A percentile compares a stretch with the other conserved stretches of the same genome.
Evolutionary conservation across 2,329 filamentous ascomycete genomes (phyloP).

Genomic region (Fusarium sp.): DNA sequence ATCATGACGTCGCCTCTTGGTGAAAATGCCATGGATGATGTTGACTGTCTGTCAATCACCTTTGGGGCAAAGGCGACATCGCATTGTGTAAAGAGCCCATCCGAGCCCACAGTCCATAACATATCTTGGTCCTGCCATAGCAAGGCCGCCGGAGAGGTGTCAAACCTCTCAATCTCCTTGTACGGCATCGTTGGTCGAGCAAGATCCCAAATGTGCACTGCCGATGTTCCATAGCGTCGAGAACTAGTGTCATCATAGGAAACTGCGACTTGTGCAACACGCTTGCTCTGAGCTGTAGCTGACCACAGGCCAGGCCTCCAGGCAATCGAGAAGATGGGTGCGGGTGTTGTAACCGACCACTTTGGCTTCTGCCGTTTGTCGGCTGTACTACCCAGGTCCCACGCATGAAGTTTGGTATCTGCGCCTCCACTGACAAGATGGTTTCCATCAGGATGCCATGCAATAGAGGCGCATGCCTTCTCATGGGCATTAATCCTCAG

Average conservation of each 20-base stretch:
- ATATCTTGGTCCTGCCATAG: conserved; percentile 74
- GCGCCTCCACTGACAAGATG: conserved; percentile 72
- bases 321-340: conserved; percentile 66
- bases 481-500: conserved; percentile 71
- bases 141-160: conserved; percentile 65
- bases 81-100: conserved; percentile 71
- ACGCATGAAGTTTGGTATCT: conserved; percentile 71
- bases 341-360: conserved; percentile 69
- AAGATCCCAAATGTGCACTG: conserved; percentile 76
- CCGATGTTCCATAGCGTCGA: conserved; percentile 65
- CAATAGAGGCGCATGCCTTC: conserved; percentile 67
- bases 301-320: conserved; percentile 76
- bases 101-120: conserved; percentile 72
- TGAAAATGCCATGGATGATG: conserved; percentile 71
- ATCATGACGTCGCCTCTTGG: conserved; percentile 68
- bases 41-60: conserved; percentile 69
- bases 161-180: conserved; percentile 72
- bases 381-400: conserved; percentile 69
- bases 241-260: conserved; percentile 68
- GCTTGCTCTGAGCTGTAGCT: conserved; percentile 68
- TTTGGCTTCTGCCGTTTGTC: conserved; percentile 74
- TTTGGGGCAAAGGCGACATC: conserved; percentile 73
- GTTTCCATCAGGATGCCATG: conserved; percentile 76
- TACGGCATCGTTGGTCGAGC: conserved; percentile 74
- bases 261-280: conserved; percentile 71